A percentile compares a stretch with the other conserved stretches of the same genome.
phyloP scores from a whole-genome alignment of 2,329 filamentous ascomycete genomes.

The Colletotrichum kahawae region DNA sequence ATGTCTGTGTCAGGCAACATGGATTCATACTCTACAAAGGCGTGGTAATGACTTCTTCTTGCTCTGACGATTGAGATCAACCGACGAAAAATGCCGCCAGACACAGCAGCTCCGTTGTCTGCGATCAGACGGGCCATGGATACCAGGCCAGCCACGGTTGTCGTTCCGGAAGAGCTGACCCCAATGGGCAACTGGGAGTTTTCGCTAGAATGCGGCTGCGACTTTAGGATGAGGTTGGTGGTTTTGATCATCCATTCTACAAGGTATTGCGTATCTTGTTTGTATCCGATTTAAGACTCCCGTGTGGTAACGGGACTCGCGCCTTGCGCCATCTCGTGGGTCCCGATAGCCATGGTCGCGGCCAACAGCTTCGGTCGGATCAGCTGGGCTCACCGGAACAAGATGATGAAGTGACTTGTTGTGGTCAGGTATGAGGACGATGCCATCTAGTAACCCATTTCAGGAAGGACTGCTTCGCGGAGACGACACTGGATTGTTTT shows the following conservation, averaged over 20 bases:
- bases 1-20: not conserved
- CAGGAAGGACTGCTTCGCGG: not conserved
- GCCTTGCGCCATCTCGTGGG: not conserved
- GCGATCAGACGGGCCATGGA: not conserved
- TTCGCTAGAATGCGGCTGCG: not conserved
- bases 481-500: not conserved
- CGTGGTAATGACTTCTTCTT: not conserved
- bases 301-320: not conserved
- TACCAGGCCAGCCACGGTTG: not conserved
- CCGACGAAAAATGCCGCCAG: not conserved
- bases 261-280: not conserved
- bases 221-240: not conserved
- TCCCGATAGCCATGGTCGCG: not conserved
- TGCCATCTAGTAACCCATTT: not conserved
- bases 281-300: not conserved
- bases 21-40: not conserved
- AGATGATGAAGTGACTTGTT: too few relatives aligned
- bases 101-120: not conserved
- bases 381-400: not conserved
- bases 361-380: not conserved
- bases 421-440: not conserved
- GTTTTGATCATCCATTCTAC: not conserved
- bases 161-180: not conserved
- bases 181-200: not conserved
- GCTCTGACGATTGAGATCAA: not conserved